Evolutionary conservation across 352 stramenopile species (phyloP).

Genomic region (Pythium apleroticum): DNA sequence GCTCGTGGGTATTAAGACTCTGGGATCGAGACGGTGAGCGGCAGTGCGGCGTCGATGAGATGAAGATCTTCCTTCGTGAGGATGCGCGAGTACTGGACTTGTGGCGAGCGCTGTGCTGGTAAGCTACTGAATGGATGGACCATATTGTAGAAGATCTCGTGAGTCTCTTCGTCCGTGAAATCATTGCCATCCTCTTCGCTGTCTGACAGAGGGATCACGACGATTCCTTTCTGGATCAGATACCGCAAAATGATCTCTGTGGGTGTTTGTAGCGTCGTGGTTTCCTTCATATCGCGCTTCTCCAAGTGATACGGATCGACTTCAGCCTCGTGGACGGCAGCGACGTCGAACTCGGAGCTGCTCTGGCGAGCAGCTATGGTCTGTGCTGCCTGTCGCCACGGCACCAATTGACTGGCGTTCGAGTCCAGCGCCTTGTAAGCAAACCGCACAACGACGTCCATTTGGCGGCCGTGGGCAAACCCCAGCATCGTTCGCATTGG

Average conservation of each 20-base stretch:
- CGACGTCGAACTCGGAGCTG: slow-evolving; percentile 37
- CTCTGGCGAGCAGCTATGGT: slow-evolving; percentile 37
- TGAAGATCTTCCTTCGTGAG: slow-evolving; percentile 40
- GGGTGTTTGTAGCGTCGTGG: slow-evolving; percentile 34
- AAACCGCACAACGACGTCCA: slow-evolving; percentile 49
- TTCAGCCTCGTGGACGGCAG: slow-evolving; percentile 47
- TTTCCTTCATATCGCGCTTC: slow-evolving; percentile 27
- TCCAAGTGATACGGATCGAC: slow-evolving; percentile 33
- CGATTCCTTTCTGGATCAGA: slow-evolving; percentile 49
- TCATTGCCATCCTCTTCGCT: slow-evolving; percentile 19
- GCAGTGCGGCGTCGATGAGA: slow-evolving; percentile 37
- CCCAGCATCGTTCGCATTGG: slow-evolving; percentile 10
- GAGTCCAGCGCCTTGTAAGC: slow-evolving; percentile 28
- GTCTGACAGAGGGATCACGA: slow-evolving; percentile 39
- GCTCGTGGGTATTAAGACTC: slow-evolving; percentile 9
- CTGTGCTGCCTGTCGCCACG: slow-evolving; percentile 33
- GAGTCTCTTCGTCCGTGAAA: slow-evolving; percentile 21
- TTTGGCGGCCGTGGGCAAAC: slow-evolving; percentile 44
- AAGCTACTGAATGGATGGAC: slow-evolving; percentile 46
- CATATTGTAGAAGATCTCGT: slow-evolving; percentile 44
- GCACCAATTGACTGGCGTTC: slow-evolving; percentile 22
- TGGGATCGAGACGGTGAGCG: slow-evolving; percentile 23
- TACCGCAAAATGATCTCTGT: slow-evolving; percentile 47
- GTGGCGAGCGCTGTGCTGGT: slow-evolving; percentile 38
- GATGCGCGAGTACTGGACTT: slow-evolving; percentile 49